Evolutionary conservation across 768 basidiomycete genomes (phyloP).

Genomic region (Phanerochaete carnosa): DNA sequence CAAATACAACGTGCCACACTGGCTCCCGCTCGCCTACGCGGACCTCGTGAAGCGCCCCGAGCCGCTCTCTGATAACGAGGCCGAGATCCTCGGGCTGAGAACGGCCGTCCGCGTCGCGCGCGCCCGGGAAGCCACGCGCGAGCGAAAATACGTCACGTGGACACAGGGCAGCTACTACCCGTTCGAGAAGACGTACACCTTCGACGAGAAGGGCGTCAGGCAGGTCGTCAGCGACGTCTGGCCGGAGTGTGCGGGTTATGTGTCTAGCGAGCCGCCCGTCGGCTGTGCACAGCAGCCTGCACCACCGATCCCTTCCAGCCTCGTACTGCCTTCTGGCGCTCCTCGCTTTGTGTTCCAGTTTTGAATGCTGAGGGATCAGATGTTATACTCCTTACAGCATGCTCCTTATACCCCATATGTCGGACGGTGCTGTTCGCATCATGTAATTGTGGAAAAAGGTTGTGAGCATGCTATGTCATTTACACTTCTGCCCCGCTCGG

Average conservation of each 20-base stretch:
- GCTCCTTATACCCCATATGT: no score
- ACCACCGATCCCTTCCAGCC: no score
- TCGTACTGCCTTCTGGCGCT: no score
- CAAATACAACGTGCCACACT: conserved; percentile 12
- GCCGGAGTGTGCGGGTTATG: conserved; percentile 5
- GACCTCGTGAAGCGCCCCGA: conserved; percentile 20
- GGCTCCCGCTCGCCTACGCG: conserved; percentile 23
- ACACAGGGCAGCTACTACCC: conserved; percentile 4
- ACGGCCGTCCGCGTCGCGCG: conserved; percentile 20
- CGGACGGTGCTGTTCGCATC: no score
- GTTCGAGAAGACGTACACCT: conserved; percentile 6
- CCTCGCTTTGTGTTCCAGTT: no score
- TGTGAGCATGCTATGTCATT: no score
- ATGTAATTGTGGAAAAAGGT: no score
- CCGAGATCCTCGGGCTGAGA: conserved; percentile 20
- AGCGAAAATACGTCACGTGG: conserved; percentile 7
- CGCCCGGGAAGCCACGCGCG: conserved; percentile 22
- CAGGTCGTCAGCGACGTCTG: conserved; percentile 6
- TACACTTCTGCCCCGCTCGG: no score
- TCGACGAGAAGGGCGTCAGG: conserved; percentile 8
- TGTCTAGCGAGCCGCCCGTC: not conserved
- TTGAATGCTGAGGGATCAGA: no score
- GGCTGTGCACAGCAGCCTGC: no score
- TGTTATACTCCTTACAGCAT: no score
- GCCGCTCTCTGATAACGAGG: conserved; percentile 25